These are phyloP conservation scores for Ostreobium quekettii DNA, from an alignment of 139 green algal genomes.

Conservation along the genomic window DNA sequence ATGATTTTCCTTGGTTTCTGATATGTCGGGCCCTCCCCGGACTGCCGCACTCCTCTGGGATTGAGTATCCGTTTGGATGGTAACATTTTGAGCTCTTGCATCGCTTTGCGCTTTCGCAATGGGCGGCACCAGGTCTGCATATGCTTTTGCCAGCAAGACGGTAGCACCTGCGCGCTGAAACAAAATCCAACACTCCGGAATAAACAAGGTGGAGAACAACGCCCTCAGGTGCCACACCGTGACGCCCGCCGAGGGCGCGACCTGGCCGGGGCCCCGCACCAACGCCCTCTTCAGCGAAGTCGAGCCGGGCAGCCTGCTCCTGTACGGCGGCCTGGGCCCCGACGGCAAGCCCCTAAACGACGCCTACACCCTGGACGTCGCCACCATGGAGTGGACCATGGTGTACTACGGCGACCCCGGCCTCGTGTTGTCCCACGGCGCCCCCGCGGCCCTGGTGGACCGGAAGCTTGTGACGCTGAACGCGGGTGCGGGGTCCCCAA, in stretches of 20 bases:
- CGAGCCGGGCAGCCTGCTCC: constrained; percentile 46
- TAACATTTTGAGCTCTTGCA: neutral
- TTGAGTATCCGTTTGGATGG: neutral
- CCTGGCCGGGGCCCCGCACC: constrained; percentile 11
- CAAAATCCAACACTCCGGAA: no score
- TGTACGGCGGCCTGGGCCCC: constrained; percentile 57
- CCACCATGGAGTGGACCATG: constrained; percentile 36
- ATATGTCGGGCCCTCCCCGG: no score
- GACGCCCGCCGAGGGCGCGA: constrained; percentile 6
- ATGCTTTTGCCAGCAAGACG: no score
- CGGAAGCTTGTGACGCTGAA: constrained; percentile 11
- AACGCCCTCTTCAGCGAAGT: constrained; percentile 27
- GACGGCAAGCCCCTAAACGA: constrained; percentile 56
- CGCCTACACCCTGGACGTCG: constrained; percentile 57
- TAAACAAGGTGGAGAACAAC: no score
- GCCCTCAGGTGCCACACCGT: no score
- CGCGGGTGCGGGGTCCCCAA: constrained; percentile 43
- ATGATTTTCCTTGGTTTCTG: no score
- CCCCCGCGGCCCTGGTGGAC: constrained; percentile 25
- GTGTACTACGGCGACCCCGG: constrained; percentile 46
- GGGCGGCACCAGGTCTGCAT: no score
- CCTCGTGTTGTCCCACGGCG: constrained; percentile 32
- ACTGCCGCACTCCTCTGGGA: no score
- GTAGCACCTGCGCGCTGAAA: no score
- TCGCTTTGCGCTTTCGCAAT: no score